A percentile compares a stretch with the other conserved stretches of the same genome.
phyloP scores from a whole-genome alignment of 1,284 basidiomycete species.

The Cerrena zonata region DNA sequence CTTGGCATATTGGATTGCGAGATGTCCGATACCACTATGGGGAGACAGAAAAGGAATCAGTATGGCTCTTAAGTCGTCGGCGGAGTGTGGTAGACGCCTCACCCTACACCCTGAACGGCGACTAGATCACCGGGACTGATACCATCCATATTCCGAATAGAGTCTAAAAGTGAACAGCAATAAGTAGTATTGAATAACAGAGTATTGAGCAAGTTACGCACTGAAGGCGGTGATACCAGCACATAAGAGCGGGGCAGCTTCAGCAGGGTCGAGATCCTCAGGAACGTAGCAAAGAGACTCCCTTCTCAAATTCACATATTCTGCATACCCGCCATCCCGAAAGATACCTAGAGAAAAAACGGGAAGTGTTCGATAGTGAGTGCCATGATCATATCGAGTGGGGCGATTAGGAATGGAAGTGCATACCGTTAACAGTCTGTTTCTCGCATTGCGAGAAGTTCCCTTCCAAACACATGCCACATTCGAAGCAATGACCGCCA shows the following conservation, averaged over 20 bases:
- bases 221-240: conserved; percentile 30
- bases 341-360: conserved; percentile 27
- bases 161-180: too few species aligned
- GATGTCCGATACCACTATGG: conserved; percentile 10
- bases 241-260: conserved; percentile 36
- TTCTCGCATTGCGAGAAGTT: conserved; percentile 16
- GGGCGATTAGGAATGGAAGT: conserved; percentile 15
- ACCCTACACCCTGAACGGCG: conserved; percentile 34
- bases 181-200: too few species aligned
- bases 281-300: conserved; percentile 31
- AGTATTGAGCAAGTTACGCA: too few species aligned
- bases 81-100: too few species aligned
- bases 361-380: neutral
- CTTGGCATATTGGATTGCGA: conserved; percentile 11
- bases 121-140: conserved; percentile 29
- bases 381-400: neutral
- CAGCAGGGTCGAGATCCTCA: conserved; percentile 28
- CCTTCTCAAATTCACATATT: conserved; percentile 30
- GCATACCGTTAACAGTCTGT: conserved; percentile 9
- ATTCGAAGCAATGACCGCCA: conserved; percentile 23
- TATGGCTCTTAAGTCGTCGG: too few species aligned
- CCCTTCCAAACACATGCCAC: conserved; percentile 18
- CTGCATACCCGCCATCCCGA: conserved; percentile 29
- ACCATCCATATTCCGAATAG: conserved; percentile 29
- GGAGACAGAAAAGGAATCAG: too few species aligned